Evolutionary conservation across 2,329 filamentous ascomycete genomes (phyloP), one percentile per base, ranked within the genome.

Genomic region (Aureobasidium sp.): DNA sequence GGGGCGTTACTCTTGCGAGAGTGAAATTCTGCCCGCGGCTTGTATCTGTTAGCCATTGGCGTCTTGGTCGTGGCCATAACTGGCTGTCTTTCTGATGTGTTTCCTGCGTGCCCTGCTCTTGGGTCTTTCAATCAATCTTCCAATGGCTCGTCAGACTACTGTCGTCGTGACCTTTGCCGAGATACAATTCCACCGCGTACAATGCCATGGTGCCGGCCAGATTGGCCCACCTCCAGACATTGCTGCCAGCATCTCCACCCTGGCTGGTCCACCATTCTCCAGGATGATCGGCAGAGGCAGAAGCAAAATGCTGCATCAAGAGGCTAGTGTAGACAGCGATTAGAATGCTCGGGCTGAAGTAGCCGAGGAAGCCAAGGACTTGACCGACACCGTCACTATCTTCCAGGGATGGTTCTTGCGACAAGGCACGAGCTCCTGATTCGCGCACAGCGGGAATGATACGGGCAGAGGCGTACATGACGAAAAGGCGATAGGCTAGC

Each of bases 271-370:
- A 96, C 75, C 90, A 86, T 57, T 83, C 80, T 14, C 79, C 79
- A 16, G 67, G 56, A 68, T 74, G 70, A 68, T 72, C 81, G 49
- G 77, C 72, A 19, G 73, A 80, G 14, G 78, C 85, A 10, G 86
- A 85, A 4, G 89, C 87, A 65, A 98, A 97, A 69, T 98, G 93
- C 68, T 97, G 93, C 74, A 97, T 85, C 29, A 98, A 73, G 47
- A 98, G 73, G 69, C 90, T 96, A 2, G 93, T 98, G 70, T 98
- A 98, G 25, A 97, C 90, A 3, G 93, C 87, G 57, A 98, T 91
- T 52, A 98, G 77, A 53, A 97, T 94, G 21, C 88, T 94, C 0
- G 93, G 91, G 16, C 88, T 93, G 71, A 96, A 97, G 82, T 90
- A 96, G 61, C 86, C 93, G 35, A 97, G 74, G 58, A 96, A 81